Base-by-base conservation (phyloP, 2,329 filamentous ascomycete species). In the Calonectria naviculata region DNA sequence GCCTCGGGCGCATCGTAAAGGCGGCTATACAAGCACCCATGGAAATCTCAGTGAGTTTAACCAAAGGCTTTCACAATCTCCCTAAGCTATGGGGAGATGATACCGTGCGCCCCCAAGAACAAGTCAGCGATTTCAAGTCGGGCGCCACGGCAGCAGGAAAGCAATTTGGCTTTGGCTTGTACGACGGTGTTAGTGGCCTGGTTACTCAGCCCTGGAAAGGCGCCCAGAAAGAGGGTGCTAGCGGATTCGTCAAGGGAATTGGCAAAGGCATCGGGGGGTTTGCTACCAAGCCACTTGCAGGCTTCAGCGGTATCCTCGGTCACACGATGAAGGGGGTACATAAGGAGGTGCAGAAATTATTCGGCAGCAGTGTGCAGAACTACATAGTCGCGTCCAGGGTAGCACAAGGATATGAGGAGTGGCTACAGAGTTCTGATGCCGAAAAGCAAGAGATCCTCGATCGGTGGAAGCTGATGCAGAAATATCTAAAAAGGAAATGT, bases 1-100 rank as follows among this genome's bases (percentile, higher is more conserved):
- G 92, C 2, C 88, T 95, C 42, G 89, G 90, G 26, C 90, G 91
- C n/a, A 92, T 97, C 58, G 90, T 95, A 92, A 91, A 76, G 91
- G 92, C 2, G 34, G 34, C 6, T 89, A 89, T 13, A 92, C 93
- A 93, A 76, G 92, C 93, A 1, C 95, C 95, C 0, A 93, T 97
- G 88, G 94, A 97, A 80, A 93, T 98, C 73, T 94, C 94, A 44
- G 84, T 98, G 47, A 93, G 93, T 1, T 84, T 98, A 42, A 93
- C 95, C 0, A 93, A 93, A 81, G 95, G 95, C 0, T 97, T 98
- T 80, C 93, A 96, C 79, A 98, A 98, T 77, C 92, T 94, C 7
- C 95, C 95, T 0, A 92, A 90, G 75, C 85, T 98, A 1, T 98
- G 97, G 79, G 93, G 95, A 46, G 95, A 97, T 77, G 91, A 94